These are phyloP conservation scores for Chalciporus sp. DNA, from an alignment of 1,284 basidiomycete species.

Conservation along the genomic window DNA sequence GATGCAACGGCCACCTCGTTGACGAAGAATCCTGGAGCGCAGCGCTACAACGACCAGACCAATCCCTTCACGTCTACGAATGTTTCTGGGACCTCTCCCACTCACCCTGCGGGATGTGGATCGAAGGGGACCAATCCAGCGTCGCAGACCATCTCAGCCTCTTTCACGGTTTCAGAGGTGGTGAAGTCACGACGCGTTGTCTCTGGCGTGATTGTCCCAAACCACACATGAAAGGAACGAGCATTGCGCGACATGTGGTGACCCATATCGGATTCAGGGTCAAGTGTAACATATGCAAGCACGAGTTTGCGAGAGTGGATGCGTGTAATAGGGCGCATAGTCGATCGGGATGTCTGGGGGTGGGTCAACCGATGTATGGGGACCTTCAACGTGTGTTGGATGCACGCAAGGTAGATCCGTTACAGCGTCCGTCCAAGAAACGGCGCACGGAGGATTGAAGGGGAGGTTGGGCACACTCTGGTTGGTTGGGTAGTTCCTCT, in stretches of 20 bases:
- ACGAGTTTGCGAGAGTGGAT: conserved; percentile 36
- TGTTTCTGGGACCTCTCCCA: conserved; percentile 31
- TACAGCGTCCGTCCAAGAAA: conserved; percentile 31
- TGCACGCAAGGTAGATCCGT: conserved; percentile 28
- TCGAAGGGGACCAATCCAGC: conserved; percentile 35
- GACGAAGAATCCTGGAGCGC: conserved; percentile 34
- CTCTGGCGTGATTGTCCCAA: conserved; percentile 33
- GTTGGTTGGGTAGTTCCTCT: too few relatives aligned
- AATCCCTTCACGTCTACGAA: conserved; percentile 34
- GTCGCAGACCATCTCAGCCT: conserved; percentile 36
- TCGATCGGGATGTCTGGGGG: conserved; percentile 33
- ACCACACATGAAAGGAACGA: conserved; percentile 36
- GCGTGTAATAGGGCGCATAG: conserved; percentile 38
- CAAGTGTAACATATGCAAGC: conserved; percentile 34
- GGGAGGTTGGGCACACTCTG: not conserved
- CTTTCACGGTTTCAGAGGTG: conserved; percentile 33
- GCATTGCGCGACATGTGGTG: conserved; percentile 37
- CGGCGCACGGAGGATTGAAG: conserved; percentile 31
- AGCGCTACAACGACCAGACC: conserved; percentile 26
- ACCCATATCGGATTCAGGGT: conserved; percentile 35
- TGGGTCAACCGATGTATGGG: conserved; percentile 36
- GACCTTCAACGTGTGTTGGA: conserved; percentile 30
- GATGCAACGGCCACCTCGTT: conserved; percentile 30
- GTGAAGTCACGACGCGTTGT: conserved; percentile 33
- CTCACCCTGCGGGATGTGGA: conserved; percentile 35